These are phyloP conservation scores for Venturia pyrina DNA, from an alignment of 2,329 filamentous ascomycete genomes.

Conservation along the genomic window DNA sequence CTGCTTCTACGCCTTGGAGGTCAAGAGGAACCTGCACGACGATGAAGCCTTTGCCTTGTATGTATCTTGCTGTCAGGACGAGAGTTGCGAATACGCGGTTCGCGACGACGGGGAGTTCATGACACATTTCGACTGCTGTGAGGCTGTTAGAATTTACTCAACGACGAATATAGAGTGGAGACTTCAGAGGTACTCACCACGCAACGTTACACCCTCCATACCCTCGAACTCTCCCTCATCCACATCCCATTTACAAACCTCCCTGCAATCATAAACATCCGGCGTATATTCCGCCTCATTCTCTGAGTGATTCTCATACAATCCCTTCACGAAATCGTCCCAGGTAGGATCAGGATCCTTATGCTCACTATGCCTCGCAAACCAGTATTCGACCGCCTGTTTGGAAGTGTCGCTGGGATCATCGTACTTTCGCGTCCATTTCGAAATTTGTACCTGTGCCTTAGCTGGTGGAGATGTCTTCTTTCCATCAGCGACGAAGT, in stretches of 20 bases:
- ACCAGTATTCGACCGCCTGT: conserved; percentile 1
- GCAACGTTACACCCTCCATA: conserved; percentile 28
- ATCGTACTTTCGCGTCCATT: not conserved
- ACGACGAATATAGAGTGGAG: not conserved
- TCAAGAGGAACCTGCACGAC: conserved; percentile 30
- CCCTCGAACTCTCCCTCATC: conserved; percentile 15
- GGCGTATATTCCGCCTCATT: conserved; percentile 52
- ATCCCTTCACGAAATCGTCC: conserved; percentile 50
- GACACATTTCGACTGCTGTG: conserved; percentile 53
- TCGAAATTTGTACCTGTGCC: not conserved
- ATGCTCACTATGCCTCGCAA: not conserved
- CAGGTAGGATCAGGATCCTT: conserved; percentile 27
- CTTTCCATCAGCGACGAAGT: not conserved
- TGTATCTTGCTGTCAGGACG: conserved; percentile 28
- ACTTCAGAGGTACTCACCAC: conserved; percentile 24
- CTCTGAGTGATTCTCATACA: conserved; percentile 48
- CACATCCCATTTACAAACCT: conserved; percentile 33
- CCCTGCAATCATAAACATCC: conserved; percentile 39
- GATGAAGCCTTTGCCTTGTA: conserved; percentile 16
- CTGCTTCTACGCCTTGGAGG: conserved; percentile 20
- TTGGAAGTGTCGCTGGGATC: not conserved
- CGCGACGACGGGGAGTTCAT: conserved; percentile 50
- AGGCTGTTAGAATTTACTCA: not conserved
- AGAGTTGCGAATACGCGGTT: conserved; percentile 59
- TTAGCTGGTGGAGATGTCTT: not conserved